These are phyloP conservation scores for Aureobasidium namibiae DNA, from an alignment of 2,329 filamentous ascomycete genomes.

Conservation along the genomic window DNA sequence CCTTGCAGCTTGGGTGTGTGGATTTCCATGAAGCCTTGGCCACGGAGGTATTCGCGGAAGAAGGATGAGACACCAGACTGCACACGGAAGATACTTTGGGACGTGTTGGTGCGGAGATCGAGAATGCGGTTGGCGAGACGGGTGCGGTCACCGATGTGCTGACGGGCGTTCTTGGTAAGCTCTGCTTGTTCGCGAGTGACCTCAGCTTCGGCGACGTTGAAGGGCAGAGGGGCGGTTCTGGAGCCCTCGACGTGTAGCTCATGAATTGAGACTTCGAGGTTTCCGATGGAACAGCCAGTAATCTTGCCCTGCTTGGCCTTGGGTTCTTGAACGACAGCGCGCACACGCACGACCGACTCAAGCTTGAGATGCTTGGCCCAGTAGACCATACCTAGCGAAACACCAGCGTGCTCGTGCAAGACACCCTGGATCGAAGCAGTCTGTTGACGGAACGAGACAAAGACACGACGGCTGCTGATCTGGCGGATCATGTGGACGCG, in stretches of 20 bases:
- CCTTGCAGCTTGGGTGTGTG: conserved; percentile 89
- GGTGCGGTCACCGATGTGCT: conserved; percentile 61
- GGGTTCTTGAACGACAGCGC: conserved; percentile 63
- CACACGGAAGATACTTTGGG: conserved; percentile 81
- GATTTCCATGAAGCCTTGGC: conserved; percentile 78
- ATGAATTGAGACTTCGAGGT: conserved; percentile 66
- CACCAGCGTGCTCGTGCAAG: conserved; percentile 52
- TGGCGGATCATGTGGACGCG: conserved; percentile 72
- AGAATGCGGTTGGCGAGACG: conserved; percentile 69
- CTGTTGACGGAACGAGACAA: conserved; percentile 79
- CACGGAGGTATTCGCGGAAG: conserved; percentile 69
- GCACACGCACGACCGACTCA: conserved; percentile 71
- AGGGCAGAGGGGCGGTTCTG: conserved; percentile 55
- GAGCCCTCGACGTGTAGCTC: conserved; percentile 55
- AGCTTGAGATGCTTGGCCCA: conserved; percentile 78
- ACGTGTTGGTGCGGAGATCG: conserved; percentile 75
- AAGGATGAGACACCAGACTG: conserved; percentile 71
- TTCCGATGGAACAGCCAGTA: conserved; percentile 65
- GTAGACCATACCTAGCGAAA: conserved; percentile 69
- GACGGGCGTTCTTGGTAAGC: conserved; percentile 47
- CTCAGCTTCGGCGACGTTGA: conserved; percentile 63
- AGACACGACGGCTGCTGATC: conserved; percentile 74
- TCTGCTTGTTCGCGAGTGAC: conserved; percentile 51
- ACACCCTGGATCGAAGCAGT: conserved; percentile 79
- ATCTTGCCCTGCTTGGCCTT: conserved; percentile 58